Base-by-base conservation (phyloP, 108 stramenopile genomes). In the Cyclostephanos tholiformis region DNA sequence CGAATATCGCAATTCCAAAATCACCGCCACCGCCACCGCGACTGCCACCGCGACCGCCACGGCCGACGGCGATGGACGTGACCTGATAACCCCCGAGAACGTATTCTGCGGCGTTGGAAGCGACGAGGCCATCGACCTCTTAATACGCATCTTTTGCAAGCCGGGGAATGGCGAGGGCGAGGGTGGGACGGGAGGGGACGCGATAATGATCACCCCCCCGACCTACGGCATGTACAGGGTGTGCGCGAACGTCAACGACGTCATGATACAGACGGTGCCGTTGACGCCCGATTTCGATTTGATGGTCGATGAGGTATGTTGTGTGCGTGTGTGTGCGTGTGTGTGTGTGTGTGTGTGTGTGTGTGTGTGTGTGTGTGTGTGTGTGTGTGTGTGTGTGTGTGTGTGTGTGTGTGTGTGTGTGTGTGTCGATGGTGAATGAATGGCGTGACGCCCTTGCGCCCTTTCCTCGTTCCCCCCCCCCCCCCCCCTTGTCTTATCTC, bases 211-310 rank as follows among this genome's bases (percentile, higher is more conserved):
- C 38, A 96, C 97, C 23, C 97, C 97, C 19, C 96, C 97, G 6
- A 98, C 96, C 8, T 98, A 98, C 76, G 96, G 96, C 56, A 98
- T 98, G 97, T 98, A 98, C 84, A 95, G 93, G 77, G 97, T 98
- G 32, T 97, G 95, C 69, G 96, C 97, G 55, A 95, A 96, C 69
- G 91, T 95, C 49, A 97, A 98, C 74, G 96, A 98, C 80, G 96
- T 97, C 4, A 65, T 41, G 13, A 85, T 97, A 46, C 73, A 90
- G 41, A 58, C 50, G 10, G 92, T 86, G 64, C 94, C 92, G 19
- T 84, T 97, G 79, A 87, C 89, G 49, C 69, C 87, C 11, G 89
- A 87, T 43, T 95, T 95, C 77, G 88, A 92, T 70, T 64, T 97
- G 50, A 63, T 64, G 13, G 65, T 92, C 66, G 82, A 78, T 7